Percentiles rank a stretch among this genome's conserved stretches.
Conservation (phyloP, 2,329 filamentous ascomycete species). For the Ophiostoma ulmi region DNA sequence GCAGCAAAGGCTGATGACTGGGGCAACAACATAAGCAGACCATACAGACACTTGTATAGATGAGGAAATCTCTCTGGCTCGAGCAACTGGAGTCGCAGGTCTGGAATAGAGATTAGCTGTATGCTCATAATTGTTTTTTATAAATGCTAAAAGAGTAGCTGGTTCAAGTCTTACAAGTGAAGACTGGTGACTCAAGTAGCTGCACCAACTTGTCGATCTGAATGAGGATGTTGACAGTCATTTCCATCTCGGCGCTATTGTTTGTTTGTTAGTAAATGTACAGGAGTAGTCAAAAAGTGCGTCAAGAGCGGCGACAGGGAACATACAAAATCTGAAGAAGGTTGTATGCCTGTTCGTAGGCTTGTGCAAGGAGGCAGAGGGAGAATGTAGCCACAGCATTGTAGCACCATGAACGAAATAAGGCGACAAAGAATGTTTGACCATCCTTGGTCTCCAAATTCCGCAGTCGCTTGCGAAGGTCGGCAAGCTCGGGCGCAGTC, state of each 20-base stretch:
- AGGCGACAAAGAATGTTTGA: conserved; percentile 86
- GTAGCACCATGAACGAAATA: conserved; percentile 97
- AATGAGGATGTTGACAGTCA: conserved; percentile 98
- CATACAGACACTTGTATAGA: conserved; percentile 96
- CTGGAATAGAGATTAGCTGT: conserved; percentile 41
- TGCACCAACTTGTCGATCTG: conserved; percentile 99
- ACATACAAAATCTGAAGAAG: conserved; percentile 87
- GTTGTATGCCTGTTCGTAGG: conserved; percentile 96
- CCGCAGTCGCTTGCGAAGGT: conserved; percentile 80
- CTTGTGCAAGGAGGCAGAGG: conserved; percentile 87
- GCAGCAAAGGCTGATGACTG: conserved; percentile 97
- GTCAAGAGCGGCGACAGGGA: neutral
- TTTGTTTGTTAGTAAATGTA: neutral
- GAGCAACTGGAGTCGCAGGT: conserved; percentile 86
- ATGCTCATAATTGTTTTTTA: neutral
- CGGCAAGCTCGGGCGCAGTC: conserved; percentile 87
- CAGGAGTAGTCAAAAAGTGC: neutral
- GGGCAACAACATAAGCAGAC: conserved; percentile 93
- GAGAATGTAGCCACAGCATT: conserved; percentile 98
- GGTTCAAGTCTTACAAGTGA: conserved; percentile 68
- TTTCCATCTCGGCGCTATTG: conserved; percentile 82
- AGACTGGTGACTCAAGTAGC: conserved; percentile 91
- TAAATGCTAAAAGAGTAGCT: neutral
- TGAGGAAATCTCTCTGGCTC: conserved; percentile 94
- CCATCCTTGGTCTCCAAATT: conserved; percentile 92